Conservation (phyloP, 2,329 filamentous ascomycete genomes). For the Aquanectria penicillioides region DNA sequence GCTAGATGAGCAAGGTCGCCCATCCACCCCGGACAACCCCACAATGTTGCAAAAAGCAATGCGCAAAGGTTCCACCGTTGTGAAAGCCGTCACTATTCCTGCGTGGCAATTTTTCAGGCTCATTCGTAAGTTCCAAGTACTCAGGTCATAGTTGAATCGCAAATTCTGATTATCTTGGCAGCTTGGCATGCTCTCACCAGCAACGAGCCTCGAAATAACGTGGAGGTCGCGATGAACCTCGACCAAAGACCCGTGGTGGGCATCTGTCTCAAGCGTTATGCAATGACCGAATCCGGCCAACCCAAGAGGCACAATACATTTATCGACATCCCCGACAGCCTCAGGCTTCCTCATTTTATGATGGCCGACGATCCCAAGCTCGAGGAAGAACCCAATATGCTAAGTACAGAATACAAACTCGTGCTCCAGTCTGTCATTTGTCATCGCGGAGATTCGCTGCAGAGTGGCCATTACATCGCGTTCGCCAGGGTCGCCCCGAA, state of each 20-base stretch:
- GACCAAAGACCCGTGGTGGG: conserved; percentile 86
- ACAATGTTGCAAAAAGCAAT: conserved; percentile 55
- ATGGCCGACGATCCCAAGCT: conserved; percentile 76
- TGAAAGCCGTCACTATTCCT: conserved; percentile 91
- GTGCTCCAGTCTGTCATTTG: conserved; percentile 92
- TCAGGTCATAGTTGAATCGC: not conserved
- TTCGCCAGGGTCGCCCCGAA: conserved; percentile 80
- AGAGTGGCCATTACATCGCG: conserved; percentile 91
- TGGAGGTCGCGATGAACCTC: conserved; percentile 90
- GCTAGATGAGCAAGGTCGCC: conserved; percentile 60
- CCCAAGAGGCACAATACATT: conserved; percentile 80
- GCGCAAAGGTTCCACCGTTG: conserved; percentile 59
- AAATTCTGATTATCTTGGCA: conserved; percentile 54
- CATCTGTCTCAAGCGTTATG: conserved; percentile 91
- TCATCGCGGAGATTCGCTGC: conserved; percentile 84
- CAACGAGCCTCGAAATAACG: conserved; percentile 68
- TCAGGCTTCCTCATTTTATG: conserved; percentile 92
- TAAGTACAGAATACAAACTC: conserved; percentile 92
- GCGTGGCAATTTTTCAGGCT: conserved; percentile 98
- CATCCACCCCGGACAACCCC: conserved; percentile 53
- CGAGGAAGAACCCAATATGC: conserved; percentile 64
- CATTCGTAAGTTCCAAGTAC: conserved; percentile 72
- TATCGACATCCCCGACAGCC: conserved; percentile 85
- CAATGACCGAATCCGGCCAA: conserved; percentile 73
- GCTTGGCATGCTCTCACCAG: conserved; percentile 82